Base-by-base conservation (phyloP, 345 rosid species). In the Zanthoxylum bungeanum region DNA sequence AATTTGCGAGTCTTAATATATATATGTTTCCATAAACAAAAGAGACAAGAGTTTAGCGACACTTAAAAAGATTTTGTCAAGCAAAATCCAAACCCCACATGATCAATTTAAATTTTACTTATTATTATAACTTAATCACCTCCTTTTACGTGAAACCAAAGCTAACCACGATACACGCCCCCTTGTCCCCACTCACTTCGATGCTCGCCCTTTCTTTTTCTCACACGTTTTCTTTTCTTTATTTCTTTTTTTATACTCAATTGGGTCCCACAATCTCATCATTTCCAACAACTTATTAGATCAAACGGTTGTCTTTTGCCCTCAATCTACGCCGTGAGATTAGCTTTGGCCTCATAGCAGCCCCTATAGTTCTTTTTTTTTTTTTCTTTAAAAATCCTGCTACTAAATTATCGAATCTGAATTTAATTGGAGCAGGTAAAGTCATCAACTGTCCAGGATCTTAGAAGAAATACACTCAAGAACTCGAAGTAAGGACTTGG, bases 151-250 rank as follows among this genome's bases (percentile, higher is more conserved):
- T 5, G 36, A 52, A 21, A 37, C 50, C 57, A 53, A 30, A 73
- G 59, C 64, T 16, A 19, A 73, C 66, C 81, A 61, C 72, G 68
- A 75, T 79, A 78, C 83, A 71, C 81, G 86, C 80, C 59, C 76
- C 76, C 64, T 39, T 85, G 88, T 88, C 76, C 60, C 78, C n/a
- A n/a, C n/a, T n/a, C n/a, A n/a, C n/a, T n/a, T n/a, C n/a, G n/a
- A n/a, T n/a, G n/a, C n/a, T n/a, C n/a, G 7, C 12, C 78, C 80
- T 55, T 56, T 73, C 73, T 28, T 28, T 31, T 21, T 72, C 66
- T n/a, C 57, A 61, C 83, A 76, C 83, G 83, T n/a, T 80, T 62
- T 66, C 1, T n/a, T n/a, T n/a, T n/a, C n/a, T n/a, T n/a, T n/a
- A n/a, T n/a, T n/a, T n/a, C 27, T 21, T 30, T 33, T n/a, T 4